phyloP scores from a whole-genome alignment of 208 protist species.

The Trypanosoma rangeli region DNA sequence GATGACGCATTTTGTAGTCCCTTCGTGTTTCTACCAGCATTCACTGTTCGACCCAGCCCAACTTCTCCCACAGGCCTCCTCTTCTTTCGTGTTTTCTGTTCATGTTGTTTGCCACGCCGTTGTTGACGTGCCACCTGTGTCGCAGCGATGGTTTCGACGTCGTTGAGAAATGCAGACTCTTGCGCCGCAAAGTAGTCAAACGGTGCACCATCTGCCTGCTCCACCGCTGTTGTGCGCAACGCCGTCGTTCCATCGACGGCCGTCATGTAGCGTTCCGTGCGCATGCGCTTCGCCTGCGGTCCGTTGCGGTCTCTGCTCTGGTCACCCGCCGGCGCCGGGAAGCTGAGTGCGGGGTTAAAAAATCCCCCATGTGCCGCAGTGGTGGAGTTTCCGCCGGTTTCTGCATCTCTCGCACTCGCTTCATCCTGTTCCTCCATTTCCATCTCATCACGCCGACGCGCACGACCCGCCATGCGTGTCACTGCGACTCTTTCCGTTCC shows the following conservation, averaged over 20 bases:
- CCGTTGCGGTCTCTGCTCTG: neutral
- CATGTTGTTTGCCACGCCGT: neutral
- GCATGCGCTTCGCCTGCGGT: constrained; percentile 32
- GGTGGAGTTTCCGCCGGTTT: neutral
- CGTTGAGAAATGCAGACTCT: constrained; percentile 66
- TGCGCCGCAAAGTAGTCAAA: constrained; percentile 79
- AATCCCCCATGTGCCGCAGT: constrained; percentile 28
- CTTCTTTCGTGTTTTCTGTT: constrained; percentile 5
- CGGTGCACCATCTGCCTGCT: constrained; percentile 9
- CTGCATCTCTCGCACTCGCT: neutral
- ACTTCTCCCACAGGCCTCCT: neutral
- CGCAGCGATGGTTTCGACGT: constrained; percentile 69
- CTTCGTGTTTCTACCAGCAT: constrained; percentile 1
- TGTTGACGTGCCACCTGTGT: constrained; percentile 37
- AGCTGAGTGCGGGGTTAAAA: constrained; percentile 43
- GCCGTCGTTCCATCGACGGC: constrained; percentile 34
- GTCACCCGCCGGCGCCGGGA: constrained; percentile 28
- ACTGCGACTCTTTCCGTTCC: neutral
- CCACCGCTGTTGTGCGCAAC: constrained; percentile 53
- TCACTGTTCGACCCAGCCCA: neutral
- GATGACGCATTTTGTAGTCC: neutral
- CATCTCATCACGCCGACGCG: constrained; percentile 61
- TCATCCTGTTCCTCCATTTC: constrained; percentile 27
- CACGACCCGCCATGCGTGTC: constrained; percentile 46
- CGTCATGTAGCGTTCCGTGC: constrained; percentile 43